Base-by-base conservation (phyloP, 371 early-diverging fungal genomes). In the Apophysomyces trapeziformis region DNA sequence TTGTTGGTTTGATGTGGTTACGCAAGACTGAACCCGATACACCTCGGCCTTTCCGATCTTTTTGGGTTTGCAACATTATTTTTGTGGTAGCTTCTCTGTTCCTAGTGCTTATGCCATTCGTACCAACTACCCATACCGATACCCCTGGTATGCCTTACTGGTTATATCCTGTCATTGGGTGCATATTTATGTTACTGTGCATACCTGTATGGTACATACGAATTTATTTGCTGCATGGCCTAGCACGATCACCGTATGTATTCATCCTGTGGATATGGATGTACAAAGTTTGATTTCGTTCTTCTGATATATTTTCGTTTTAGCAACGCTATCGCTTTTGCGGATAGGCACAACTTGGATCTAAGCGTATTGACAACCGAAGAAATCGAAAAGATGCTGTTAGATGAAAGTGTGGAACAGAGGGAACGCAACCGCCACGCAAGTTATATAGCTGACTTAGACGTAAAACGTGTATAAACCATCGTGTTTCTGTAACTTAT, bases 1-100 rank as follows among this genome's bases (percentile, higher is more conserved):
- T 69, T 9, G 32, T 64, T n/a, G 69, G 69, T n/a, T n/a, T 69
- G 46, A 47, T 69, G 38, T 65, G 41, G 21, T 54, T 69, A 35
- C 65, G 69, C 37, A 36, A 38, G 7, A 64, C 60, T 5, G 57
- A 69, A 26, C 65, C 60, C 1, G 38, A 64, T 5, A 37, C 46
- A 6, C 43, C 60, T 14, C 69, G 69, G 0, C 69, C 69, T 0
- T 69, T 69, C 61, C 47, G 65, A 32, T 60, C 69, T 0, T 57
- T 16, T 21, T 45, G 54, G 58, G 38, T 61, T 5, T 57, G 60
- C 57, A 64, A 60, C 11, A 45, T 64, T 11, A n/a, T 69, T n/a
- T 69, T 69, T 41, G 37, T 69, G 36, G 38, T 69, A 7, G 65
- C 65, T 8, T 36, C 69, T 0, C 5, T 61, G 0, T 69, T 69